Percentiles rank a stretch among this genome's conserved stretches.
Evolutionary conservation across 192 early-diverging fungal species (phyloP).

Genomic region (Coemansia sp.): DNA sequence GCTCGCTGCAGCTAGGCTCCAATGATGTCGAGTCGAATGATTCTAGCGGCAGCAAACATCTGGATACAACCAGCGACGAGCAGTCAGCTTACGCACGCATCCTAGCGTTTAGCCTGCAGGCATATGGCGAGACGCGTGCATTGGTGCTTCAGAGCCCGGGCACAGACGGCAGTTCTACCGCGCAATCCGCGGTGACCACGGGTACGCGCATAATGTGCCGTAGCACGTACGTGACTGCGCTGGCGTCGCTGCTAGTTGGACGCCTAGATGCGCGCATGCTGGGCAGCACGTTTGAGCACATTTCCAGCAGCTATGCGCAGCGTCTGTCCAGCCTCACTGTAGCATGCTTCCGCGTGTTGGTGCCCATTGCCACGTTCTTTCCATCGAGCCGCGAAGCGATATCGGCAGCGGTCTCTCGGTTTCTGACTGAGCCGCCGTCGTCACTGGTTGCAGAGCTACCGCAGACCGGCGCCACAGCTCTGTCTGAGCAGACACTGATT

Average conservation of each 20-base stretch:
- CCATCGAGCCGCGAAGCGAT: slow-evolving; percentile 16
- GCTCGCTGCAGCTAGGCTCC: neutral
- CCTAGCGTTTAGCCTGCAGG: slow-evolving; percentile 27
- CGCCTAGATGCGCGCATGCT: slow-evolving; percentile 16
- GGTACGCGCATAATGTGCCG: slow-evolving; percentile 27
- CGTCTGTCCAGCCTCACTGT: slow-evolving; percentile 27
- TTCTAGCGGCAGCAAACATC: neutral
- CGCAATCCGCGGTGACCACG: neutral
- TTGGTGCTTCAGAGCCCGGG: neutral
- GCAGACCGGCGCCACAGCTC: neutral
- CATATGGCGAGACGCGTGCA: slow-evolving; percentile 14
- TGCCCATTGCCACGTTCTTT: slow-evolving; percentile 24
- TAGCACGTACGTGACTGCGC: slow-evolving; percentile 24
- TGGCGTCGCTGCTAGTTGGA: slow-evolving; percentile 31
- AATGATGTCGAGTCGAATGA: too few species aligned
- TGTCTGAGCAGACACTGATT: slow-evolving; percentile 18
- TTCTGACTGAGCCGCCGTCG: slow-evolving; percentile 29
- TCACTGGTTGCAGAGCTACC: slow-evolving; percentile 17
- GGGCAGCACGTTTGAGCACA: slow-evolving; percentile 24
- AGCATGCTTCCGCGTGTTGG: slow-evolving; percentile 44
- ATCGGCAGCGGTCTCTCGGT: slow-evolving; percentile 16
- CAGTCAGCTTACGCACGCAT: slow-evolving; percentile 23
- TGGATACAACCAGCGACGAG: neutral
- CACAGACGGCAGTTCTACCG: neutral
- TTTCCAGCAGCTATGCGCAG: slow-evolving; percentile 17